Conservation (phyloP, 2,329 filamentous ascomycete species). For the Exophiala bonariae region DNA sequence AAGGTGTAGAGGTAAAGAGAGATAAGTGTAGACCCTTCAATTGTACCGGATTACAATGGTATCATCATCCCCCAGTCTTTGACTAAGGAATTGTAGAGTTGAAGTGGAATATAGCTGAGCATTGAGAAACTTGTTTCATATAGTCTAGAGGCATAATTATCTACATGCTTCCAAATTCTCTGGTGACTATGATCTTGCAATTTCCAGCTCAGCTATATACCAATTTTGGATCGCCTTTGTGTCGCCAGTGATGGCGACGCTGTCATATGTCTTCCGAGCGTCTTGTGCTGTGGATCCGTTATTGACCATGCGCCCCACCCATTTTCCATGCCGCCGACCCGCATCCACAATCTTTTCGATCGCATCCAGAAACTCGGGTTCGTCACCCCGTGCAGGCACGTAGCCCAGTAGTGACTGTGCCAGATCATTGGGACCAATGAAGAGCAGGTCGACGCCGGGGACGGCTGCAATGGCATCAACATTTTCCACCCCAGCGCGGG, state of each 20-base stretch:
- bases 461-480: slow-evolving; percentile 46
- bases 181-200: slow-evolving; percentile 43
- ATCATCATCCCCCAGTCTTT: too few relatives aligned
- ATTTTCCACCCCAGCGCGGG: slow-evolving; percentile 40
- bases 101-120: too few relatives aligned
- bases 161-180: too few relatives aligned
- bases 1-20: too few relatives aligned
- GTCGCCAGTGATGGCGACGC: slow-evolving; percentile 48
- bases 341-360: slow-evolving; percentile 60
- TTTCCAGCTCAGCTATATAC: slow-evolving; percentile 45
- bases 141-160: too few relatives aligned
- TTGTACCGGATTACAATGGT: too few relatives aligned
- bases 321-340: slow-evolving; percentile 63
- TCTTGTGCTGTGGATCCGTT: slow-evolving; percentile 45
- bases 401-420: slow-evolving; percentile 58
- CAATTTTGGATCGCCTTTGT: slow-evolving; percentile 52
- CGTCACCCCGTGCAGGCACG: slow-evolving; percentile 54
- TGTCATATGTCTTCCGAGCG: slow-evolving; percentile 41
- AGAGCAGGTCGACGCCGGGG: slow-evolving; percentile 41
- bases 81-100: too few relatives aligned
- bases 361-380: slow-evolving; percentile 59
- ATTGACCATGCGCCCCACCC: slow-evolving; percentile 56
- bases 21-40: too few relatives aligned
- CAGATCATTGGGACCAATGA: slow-evolving; percentile 35
- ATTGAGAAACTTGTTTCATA: too few relatives aligned